Evolutionary conservation across 1,139 yeast species (phyloP), one percentile per base, ranked within the genome.

Genomic region (Candida sojae): DNA sequence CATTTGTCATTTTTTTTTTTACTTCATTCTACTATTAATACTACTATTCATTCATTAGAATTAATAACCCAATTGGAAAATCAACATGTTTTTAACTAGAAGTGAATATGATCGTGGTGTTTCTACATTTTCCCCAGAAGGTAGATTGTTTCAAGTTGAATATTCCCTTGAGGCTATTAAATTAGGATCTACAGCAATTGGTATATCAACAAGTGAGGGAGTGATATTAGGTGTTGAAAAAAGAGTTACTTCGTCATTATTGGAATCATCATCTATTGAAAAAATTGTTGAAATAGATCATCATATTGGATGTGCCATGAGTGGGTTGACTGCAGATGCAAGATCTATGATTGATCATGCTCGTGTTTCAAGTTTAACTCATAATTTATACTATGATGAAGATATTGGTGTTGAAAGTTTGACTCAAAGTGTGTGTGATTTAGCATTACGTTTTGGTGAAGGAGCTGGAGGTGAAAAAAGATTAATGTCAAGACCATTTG

Each of bases 51-150:
- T 32, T n/a, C 35, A 38, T 5, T 4, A 25, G n/a, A 21, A 28
- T 38, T 12, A 13, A 30, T 26, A 13, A 39, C 26, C 28, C 34
- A 40, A 32, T 36, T 36, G 39, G 10, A 29, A 25, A 31, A 23
- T 36, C n/a, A 40, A 13, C 32, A 93, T 93, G 99, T 95, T 95
- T 73, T 82, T 95, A 60, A 95, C 99, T 26, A 86, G 99, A 86
- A 88, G 96, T 73, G 99, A 95, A 78, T 95, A 95, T 70, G 99
- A 95, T 67, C 88, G 99, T 71, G 99, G 99, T 55, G 99, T 95
- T 48, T 88, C 96, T 63, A 93, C 99, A 6, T 95, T 95, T 70
- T 92, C 98, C 1, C 99, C 99, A 12, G 99, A 95, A 69, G 99
- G 99, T 31, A 88, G 99, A 66, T 77, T 95, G 53, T 95, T 95